Conservation (phyloP, 495 filamentous ascomycete species). For the Copromyces sp. region DNA sequence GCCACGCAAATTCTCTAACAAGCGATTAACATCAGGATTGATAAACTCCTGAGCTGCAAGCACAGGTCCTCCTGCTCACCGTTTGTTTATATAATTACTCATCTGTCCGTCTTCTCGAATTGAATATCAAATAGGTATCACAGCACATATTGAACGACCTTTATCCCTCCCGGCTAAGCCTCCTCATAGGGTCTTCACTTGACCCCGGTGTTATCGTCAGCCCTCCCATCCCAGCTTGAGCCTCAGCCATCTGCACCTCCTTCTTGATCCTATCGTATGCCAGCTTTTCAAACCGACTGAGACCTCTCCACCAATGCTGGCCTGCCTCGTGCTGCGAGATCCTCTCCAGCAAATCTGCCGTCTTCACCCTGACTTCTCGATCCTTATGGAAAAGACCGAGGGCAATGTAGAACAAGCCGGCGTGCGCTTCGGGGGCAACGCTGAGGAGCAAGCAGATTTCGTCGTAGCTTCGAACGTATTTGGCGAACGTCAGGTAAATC, state of each 20-base stretch:
- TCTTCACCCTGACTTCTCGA: constrained; percentile 62
- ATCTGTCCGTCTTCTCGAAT: neutral
- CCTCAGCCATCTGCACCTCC: constrained; percentile 44
- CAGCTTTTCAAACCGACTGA: constrained; percentile 83
- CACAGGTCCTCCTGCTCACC: too few relatives aligned
- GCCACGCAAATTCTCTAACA: too few relatives aligned
- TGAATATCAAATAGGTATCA: neutral
- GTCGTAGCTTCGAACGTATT: constrained; percentile 70
- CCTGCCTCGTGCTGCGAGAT: constrained; percentile 82
- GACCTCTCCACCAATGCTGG: constrained; percentile 78
- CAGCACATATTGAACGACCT: neutral
- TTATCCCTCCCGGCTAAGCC: constrained; percentile 14
- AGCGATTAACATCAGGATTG: too few relatives aligned
- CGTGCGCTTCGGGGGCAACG: constrained; percentile 76
- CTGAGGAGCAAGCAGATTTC: constrained; percentile 83
- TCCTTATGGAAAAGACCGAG: constrained; percentile 92
- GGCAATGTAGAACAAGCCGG: constrained; percentile 83
- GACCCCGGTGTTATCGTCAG: constrained; percentile 9
- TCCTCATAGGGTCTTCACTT: constrained; percentile 16
- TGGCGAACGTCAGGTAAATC: constrained; percentile 71
- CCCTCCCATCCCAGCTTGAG: constrained; percentile 20
- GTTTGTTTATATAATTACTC: neutral
- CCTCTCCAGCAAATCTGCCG: constrained; percentile 70
- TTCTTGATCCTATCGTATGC: constrained; percentile 59
- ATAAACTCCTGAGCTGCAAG: too few relatives aligned